Evolutionary conservation across 2,329 filamentous ascomycete species (phyloP).

Genomic region (Hypoxylon sp.): DNA sequence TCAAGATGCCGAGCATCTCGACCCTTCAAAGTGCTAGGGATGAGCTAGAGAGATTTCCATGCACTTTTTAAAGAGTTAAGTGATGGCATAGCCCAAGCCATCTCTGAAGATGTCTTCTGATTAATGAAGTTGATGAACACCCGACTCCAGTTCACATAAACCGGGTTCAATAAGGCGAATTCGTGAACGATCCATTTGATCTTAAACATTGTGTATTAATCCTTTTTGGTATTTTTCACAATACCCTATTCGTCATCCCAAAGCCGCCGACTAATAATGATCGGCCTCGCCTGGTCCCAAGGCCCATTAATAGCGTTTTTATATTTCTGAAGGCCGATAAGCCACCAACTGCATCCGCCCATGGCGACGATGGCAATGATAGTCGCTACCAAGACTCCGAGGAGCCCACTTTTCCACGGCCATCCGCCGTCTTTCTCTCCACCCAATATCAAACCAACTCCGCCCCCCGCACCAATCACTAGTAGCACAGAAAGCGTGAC

Average conservation of each 20-base stretch:
- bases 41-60: too few species aligned
- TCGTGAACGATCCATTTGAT: background rate
- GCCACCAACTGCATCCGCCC: conserved; percentile 97
- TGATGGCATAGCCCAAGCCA: background rate
- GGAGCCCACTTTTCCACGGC: conserved; percentile 70
- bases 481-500: conserved; percentile 80
- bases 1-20: too few species aligned
- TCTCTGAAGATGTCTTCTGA: background rate
- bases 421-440: conserved; percentile 59
- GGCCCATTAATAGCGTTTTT: conserved; percentile 99
- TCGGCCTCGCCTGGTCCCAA: conserved; percentile 94
- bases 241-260: conserved; percentile 63
- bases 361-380: conserved; percentile 82
- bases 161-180: background rate
- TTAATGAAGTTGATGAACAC: background rate
- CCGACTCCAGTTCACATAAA: background rate
- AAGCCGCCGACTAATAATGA: conserved; percentile 78
- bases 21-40: too few species aligned
- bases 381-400: conserved; percentile 83
- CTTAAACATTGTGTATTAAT: background rate
- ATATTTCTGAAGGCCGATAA: conserved; percentile 97
- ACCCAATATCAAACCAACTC: conserved; percentile 75
- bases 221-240: conserved; percentile 2
- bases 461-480: conserved; percentile 83
- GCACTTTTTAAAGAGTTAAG: background rate